Base-by-base conservation (phyloP, 495 filamentous ascomycete genomes). In the Penicillium argentinense region DNA sequence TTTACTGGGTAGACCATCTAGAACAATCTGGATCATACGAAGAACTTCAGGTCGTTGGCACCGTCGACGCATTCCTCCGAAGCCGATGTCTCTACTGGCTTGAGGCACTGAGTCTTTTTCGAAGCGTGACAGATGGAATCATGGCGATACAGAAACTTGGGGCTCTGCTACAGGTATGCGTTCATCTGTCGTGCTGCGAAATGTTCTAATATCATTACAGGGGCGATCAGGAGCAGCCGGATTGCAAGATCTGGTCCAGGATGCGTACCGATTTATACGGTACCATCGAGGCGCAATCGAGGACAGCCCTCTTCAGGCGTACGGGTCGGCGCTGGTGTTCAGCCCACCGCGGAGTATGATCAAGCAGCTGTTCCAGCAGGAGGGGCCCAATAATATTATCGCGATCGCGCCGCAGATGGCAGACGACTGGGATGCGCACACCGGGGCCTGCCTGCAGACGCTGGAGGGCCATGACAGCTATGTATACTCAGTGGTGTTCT, bases 1-100 rank as follows among this genome's bases (percentile, higher is more conserved):
- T 48, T 9, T 60, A 67, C 48, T 76, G 69, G 72, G 54, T 72
- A 2, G 47, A 66, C 44, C 67, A 75, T 51, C 50, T 72, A 7
- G 11, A 59, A 39, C 13, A 56, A 23, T 46, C 32, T n/a, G 18
- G 47, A 6, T 11, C 6, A 16, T n/a, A 23, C 23, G 27, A 32
- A 19, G 39, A n/a, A 23, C 39, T 41, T 24, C 27, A 30, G 36
- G 29, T 19, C 8, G 17, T 1, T 26, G 42, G 29, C 2, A 3
- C 11, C 11, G 29, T 32, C 11, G 2, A 32, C 29, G n/a, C 12
- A 32, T 30, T 73, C 45, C 47, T 73, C 12, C 18, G 45, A 18
- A 29, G 50, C 16, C 53, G 64, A 33, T 59, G 63, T 34, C 62
- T 73, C 13, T 55, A 71, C 45, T 73, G 65, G 68, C 37, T 73